Base-by-base conservation (phyloP, 163 green algal genomes). In the Botryococcus braunii region DNA sequence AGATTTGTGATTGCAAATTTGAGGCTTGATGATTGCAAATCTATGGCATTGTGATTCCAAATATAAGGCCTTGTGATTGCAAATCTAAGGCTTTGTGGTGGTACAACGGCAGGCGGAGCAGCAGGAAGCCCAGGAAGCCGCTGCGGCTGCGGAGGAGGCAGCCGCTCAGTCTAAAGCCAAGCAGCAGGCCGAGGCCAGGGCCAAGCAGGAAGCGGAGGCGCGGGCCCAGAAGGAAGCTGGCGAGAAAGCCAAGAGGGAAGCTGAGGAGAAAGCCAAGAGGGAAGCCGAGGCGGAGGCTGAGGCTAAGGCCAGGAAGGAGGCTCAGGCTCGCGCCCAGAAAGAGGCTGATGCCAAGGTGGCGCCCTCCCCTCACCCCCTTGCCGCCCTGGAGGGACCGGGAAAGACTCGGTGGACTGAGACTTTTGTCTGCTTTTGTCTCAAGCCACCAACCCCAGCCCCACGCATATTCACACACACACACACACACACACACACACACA, bases 101-200 rank as follows among this genome's bases (percentile, higher is more conserved):
- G 48, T 50, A 59, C 7, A 65, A 3, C 13, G 35, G 13, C 31
- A 61, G 32, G 4, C 2, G 31, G 3, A 32, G 46, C 47, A 56
- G 36, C 41, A 75, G 62, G 62, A 68, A 38, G 8, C 25, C 60
- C 34, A 43, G 32, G 23, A 36, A 43, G 4, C 0, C 25, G 69
- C 66, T 5, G 66, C 31, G 31, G 66, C 71, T 5, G 66, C 56
- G 29, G 61, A 67, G 7, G 40, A 75, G 29, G 35, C 60, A 71
- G 11, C 48, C 5, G 66, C 66, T 3, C 37, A 69, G 40, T n/a
- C 32, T 25, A 71, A 74, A 37, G 50, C 58, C 3, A 55, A 77
- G 35, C 35, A 71, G 34, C 38, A 74, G 47, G 62, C 61, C 11
- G 52, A 66, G 25, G 47, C 60, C 17, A 8, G 63, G 49, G 64